Base-by-base conservation (phyloP, 2,329 filamentous ascomycete genomes). In the Podosphaera leucotricha region DNA sequence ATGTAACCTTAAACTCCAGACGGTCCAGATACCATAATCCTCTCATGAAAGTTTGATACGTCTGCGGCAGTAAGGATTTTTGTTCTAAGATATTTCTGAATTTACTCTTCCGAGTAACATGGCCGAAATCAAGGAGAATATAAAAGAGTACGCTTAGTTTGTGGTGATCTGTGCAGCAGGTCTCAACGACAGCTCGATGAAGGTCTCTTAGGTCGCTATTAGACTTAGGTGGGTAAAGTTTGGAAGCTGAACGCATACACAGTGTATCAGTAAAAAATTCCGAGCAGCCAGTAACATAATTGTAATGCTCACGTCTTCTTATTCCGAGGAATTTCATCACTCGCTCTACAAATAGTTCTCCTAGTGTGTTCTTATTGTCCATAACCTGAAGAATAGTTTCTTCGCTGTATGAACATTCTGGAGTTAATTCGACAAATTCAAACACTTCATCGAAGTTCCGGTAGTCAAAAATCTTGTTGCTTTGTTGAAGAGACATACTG, bases 61-160 rank as follows among this genome's bases (percentile, higher is more conserved):
- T 82, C 45, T 69, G 66, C 1, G 84, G 81, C 43, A 92, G 66
- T 49, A 77, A 75, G 4, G 74, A 75, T 20, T 63, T 62, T 37
- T 62, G 60, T 15, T 76, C 73, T 52, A 87, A 84, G 1, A 57
- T 48, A 18, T 67, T 66, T 1, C 75, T 66, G 6, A 64, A 54
- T 30, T 70, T 65, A 16, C 67, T 60, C 11, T 44, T 48, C 20
- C 48, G 46, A 1, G 54, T 56, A n/a, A 53, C 49, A 2, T 67
- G 65, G 18, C 66, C 65, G 55, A 79, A 72, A 58, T 92, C 82
- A 54, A 83, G 77, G 2, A 92, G 68, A 35, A 92, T 65, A 59
- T 92, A 92, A 65, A 82, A 92, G 50, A 92, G 66, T 41, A 90
- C 69, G 16, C 83, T 82, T 51, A 85, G 74, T 59, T 86, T 86